Base-by-base conservation (phyloP, 352 stramenopile genomes). In the Phytophthora melonis region DNA sequence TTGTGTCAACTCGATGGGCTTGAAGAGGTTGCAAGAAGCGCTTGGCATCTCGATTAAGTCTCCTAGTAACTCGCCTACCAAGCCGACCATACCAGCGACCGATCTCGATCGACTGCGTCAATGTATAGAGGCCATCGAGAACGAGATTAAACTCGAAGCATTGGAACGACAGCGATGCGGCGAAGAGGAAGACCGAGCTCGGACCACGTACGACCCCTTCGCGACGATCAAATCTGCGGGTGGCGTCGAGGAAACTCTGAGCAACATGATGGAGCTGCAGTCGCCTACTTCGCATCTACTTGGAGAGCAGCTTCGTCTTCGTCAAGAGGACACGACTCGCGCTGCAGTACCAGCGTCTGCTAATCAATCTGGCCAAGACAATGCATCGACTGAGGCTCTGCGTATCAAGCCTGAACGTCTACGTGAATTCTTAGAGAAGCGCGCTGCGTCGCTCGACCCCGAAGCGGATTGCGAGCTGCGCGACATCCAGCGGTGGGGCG, bases 151-250 rank as follows among this genome's bases (percentile, higher is more conserved):
- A n/a, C 65, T 85, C 0, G 83, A 92, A 53, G 23, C 36, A 2
- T 19, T 54, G 2, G 74, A 80, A 43, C 45, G 8, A 27, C 61
- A 75, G 43, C 52, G 66, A 3, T 43, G 14, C n/a, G 69, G 58
- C 3, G 56, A 70, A 21, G 75, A 72, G 59, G 75, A 67, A 30
- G 55, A 56, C 23, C 66, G 66, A 39, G 41, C 62, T 53, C 58
- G 64, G 53, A 68, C 18, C 30, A 77, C 74, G 4, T 91, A 91
- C 58, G 83, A 91, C 36, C 85, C 85, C 7, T 93, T 92, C 21
- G 72, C 80, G 14, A 65, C 69, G 1, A 91, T 93, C 56, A 91
- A 90, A 69, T 56, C 65, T 27, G 66, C 64, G 4, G 85, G 85
- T 39, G 85, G 85, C 0, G 79, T 93, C 1, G 85, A 91, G 21